These are phyloP conservation scores for Pseudoneurospora amorphoporcata DNA, from an alignment of 495 filamentous ascomycete species.

Conservation along the genomic window DNA sequence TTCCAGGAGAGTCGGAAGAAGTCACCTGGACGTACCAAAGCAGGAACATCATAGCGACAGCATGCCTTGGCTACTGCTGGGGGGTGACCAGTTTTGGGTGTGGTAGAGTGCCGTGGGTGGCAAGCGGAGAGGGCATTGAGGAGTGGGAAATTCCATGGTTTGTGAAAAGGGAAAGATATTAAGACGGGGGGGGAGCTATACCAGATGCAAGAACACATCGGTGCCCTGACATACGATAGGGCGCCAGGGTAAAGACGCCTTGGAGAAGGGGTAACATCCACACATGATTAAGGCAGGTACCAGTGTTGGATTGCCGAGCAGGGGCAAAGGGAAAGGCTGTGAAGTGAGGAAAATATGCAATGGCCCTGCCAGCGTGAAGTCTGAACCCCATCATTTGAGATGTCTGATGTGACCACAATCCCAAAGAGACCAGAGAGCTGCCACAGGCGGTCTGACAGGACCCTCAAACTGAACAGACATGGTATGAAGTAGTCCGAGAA, in stretches of 20 bases:
- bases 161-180: slow-evolving; percentile 29
- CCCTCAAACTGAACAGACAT: neutral
- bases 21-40: slow-evolving; percentile 16
- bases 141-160: slow-evolving; percentile 14
- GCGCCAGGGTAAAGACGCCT: slow-evolving; percentile 18
- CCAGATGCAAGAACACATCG: slow-evolving; percentile 28
- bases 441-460: neutral
- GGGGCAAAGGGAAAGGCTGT: slow-evolving; percentile 3
- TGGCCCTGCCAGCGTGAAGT: neutral
- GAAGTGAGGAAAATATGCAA: neutral
- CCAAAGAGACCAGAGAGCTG: neutral
- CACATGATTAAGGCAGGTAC: slow-evolving; percentile 11
- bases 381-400: neutral
- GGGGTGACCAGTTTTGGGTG: slow-evolving; percentile 1
- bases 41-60: slow-evolving; percentile 11
- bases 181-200: slow-evolving; percentile 34
- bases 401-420: neutral
- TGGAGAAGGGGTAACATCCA: slow-evolving; percentile 3
- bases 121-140: slow-evolving; percentile 14
- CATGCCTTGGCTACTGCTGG: neutral
- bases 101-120: slow-evolving; percentile 16
- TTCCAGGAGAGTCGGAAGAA: slow-evolving; percentile 1
- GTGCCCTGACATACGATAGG: slow-evolving; percentile 34
- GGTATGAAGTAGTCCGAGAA: neutral
- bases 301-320: slow-evolving; percentile 19